Conservation (phyloP, 345 rosid species). For the Salix exigua region DNA sequence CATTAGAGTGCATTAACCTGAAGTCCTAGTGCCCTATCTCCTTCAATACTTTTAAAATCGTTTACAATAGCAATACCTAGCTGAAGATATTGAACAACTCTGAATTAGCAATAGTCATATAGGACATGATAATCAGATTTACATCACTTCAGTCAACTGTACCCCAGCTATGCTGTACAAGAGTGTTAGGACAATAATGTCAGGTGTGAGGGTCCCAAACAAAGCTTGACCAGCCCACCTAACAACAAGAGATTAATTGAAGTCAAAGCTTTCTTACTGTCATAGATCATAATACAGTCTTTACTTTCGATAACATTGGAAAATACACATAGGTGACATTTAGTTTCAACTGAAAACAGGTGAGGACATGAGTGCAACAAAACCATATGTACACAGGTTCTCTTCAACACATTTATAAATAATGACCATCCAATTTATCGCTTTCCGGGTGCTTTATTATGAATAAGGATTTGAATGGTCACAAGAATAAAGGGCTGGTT, state of each 20-base stretch:
- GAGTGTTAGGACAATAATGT: constrained; percentile 85
- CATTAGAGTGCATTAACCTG: constrained; percentile 42
- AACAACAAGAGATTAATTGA: constrained; percentile 14
- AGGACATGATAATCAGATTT: neutral
- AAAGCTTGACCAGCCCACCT: constrained; percentile 99
- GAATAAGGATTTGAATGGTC: neutral
- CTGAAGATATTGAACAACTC: constrained; percentile 40
- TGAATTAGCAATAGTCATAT: neutral
- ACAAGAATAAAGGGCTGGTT: neutral
- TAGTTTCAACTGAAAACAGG: neutral
- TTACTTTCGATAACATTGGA: neutral
- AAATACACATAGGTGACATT: neutral
- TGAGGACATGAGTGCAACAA: neutral
- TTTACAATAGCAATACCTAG: constrained; percentile 91
- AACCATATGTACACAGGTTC: neutral
- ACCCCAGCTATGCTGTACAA: constrained; percentile 98
- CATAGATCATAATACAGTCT: neutral
- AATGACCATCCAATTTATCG: neutral
- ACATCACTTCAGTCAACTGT: constrained; percentile 4
- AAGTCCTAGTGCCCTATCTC: constrained; percentile 91
- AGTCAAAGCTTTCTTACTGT: neutral
- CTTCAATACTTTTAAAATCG: constrained; percentile 97
- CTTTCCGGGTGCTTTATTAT: neutral
- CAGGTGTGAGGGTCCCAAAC: constrained; percentile 93
- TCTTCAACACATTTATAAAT: neutral